Evolutionary conservation across 2,329 filamentous ascomycete species (phyloP).

Genomic region (Botrytis paeoniae): DNA sequence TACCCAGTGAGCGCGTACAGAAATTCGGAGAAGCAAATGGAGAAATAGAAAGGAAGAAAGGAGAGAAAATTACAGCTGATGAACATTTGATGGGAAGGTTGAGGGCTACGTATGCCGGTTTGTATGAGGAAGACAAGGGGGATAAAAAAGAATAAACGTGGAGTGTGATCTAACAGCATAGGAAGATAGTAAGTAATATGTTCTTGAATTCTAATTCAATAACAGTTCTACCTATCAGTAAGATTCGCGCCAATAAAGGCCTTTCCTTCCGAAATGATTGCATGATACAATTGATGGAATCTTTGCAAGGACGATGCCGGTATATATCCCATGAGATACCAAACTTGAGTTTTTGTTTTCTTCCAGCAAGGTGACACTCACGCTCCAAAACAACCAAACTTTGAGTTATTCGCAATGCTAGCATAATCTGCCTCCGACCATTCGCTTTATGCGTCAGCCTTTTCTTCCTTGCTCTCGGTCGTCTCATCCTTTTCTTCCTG

Average conservation of each 20-base stretch:
- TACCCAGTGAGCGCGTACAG: conserved; percentile 58
- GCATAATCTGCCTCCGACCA: background rate
- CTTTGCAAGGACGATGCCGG: background rate
- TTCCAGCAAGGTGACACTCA: background rate
- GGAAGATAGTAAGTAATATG: background rate
- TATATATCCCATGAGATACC: background rate
- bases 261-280: background rate
- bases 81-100: conserved; percentile 63
- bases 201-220: background rate
- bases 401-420: background rate
- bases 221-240: background rate
- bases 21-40: conserved; percentile 39
- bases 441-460: background rate
- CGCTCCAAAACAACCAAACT: background rate
- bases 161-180: background rate
- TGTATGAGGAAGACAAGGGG: conserved; percentile 47
- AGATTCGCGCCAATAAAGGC: background rate
- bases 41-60: conserved; percentile 39
- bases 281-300: background rate
- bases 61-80: conserved; percentile 57
- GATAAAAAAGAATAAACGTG: background rate
- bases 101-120: conserved; percentile 54
- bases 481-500: background rate
- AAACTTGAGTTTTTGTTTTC: background rate
- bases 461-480: background rate